phyloP scores from a whole-genome alignment of 1,284 basidiomycete species.

The Leccinum pallidistipes region DNA sequence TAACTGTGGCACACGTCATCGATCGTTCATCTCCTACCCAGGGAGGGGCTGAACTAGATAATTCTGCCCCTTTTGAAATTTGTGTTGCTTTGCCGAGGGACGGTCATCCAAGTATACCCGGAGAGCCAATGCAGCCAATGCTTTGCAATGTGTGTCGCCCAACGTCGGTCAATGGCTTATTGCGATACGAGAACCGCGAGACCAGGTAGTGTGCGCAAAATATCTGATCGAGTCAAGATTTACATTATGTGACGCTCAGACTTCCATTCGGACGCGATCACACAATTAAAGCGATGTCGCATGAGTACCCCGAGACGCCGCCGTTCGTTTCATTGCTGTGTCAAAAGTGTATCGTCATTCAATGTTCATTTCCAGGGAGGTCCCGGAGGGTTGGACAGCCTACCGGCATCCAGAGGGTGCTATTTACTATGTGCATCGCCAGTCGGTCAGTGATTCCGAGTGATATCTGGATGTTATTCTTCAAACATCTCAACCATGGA shows the following conservation, averaged over 20 bases:
- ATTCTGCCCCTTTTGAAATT: not conserved
- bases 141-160: not conserved
- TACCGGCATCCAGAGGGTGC: constrained; percentile 31
- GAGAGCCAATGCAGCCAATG: not conserved
- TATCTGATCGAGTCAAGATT: not conserved
- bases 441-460: constrained; percentile 24
- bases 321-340: constrained; percentile 11
- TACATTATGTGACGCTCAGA: constrained; percentile 16
- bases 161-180: constrained; percentile 13
- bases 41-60: not conserved
- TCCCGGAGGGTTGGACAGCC: constrained; percentile 27
- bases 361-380: constrained; percentile 11
- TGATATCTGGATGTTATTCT: not conserved
- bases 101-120: constrained; percentile 12
- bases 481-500: not conserved
- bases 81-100: constrained; percentile 11
- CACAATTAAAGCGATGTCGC: constrained; percentile 19
- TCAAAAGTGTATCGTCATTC: not conserved
- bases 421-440: constrained; percentile 29
- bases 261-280: not conserved
- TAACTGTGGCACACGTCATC: not conserved
- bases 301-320: constrained; percentile 19
- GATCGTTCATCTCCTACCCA: not conserved
- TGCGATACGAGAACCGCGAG: constrained; percentile 18
- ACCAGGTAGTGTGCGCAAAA: constrained; percentile 14